Evolutionary conservation across 169 alveolate genomes (phyloP).

Genomic region (Plasmodium fragile): DNA sequence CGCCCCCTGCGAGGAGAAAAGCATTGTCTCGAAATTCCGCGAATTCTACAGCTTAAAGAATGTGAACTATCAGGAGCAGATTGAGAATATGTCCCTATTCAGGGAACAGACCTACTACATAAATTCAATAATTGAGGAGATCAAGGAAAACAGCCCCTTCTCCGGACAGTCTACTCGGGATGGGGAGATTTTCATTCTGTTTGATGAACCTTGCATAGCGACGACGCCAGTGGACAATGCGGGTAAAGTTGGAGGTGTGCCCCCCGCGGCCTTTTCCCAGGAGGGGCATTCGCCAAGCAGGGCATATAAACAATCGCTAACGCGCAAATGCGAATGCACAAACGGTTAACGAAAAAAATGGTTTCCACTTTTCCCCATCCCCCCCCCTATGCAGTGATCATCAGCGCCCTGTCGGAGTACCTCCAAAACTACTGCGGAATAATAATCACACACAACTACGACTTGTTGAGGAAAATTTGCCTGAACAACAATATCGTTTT

Average conservation of each 20-base stretch:
- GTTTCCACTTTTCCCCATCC: not conserved
- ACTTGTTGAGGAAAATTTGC: conserved; percentile 54
- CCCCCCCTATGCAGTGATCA: conserved; percentile 22
- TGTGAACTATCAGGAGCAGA: conserved; percentile 74
- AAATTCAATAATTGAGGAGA: conserved; percentile 70
- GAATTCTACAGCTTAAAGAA: conserved; percentile 74
- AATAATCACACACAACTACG: conserved; percentile 74
- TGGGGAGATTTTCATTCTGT: conserved; percentile 59
- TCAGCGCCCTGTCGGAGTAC: conserved; percentile 70
- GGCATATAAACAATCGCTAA: not conserved
- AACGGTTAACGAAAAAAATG: not conserved
- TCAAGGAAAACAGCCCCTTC: conserved; percentile 45
- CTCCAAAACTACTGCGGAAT: conserved; percentile 71
- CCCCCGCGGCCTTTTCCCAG: too few species aligned
- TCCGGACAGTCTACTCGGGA: conserved; percentile 13
- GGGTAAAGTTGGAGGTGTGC: not conserved
- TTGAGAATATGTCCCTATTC: conserved; percentile 74
- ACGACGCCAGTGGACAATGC: conserved; percentile 76
- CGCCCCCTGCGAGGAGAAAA: conserved; percentile 68
- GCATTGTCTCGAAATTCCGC: conserved; percentile 63
- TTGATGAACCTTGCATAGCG: conserved; percentile 76
- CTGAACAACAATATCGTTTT: conserved; percentile 60
- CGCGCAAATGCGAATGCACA: not conserved
- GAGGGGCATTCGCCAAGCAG: not conserved
- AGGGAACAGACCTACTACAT: conserved; percentile 73